phyloP scores from a whole-genome alignment of 495 filamentous ascomycete species.

The Darksidea phi region DNA sequence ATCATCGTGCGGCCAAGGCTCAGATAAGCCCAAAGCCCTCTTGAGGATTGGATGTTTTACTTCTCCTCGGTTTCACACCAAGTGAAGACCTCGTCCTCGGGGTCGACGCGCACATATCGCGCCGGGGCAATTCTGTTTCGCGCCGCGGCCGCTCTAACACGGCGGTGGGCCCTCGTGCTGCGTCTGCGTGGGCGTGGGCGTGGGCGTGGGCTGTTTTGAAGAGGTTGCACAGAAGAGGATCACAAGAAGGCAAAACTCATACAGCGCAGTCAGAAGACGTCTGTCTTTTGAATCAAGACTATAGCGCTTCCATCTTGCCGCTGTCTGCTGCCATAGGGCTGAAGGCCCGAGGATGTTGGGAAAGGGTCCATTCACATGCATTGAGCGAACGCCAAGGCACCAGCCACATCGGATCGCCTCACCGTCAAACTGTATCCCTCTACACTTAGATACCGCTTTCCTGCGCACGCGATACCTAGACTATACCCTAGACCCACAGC shows the following conservation, averaged over 20 bases:
- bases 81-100: slow-evolving; percentile 20
- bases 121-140: neutral
- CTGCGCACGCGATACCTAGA: neutral
- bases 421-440: neutral
- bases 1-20: slow-evolving; percentile 3
- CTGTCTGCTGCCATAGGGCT: slow-evolving; percentile 16
- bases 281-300: neutral
- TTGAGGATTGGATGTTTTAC: neutral
- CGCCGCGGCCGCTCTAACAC: neutral
- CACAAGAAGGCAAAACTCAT: neutral
- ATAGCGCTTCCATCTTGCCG: too few species aligned
- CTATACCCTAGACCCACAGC: neutral
- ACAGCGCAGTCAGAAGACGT: neutral
- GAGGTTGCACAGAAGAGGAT: neutral
- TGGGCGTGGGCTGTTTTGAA: neutral
- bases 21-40: neutral
- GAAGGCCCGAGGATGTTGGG: slow-evolving; percentile 5
- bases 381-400: neutral
- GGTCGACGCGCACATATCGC: neutral
- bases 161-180: neutral
- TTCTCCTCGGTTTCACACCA: slow-evolving; percentile 9
- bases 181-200: neutral
- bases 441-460: neutral
- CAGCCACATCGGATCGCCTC: slow-evolving; percentile 6
- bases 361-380: slow-evolving; percentile 1